Percentiles rank a stretch among this genome's conserved stretches.
These are phyloP conservation scores for Parmales sp. DNA, from an alignment of 108 stramenopile species.

Conservation along the genomic window DNA sequence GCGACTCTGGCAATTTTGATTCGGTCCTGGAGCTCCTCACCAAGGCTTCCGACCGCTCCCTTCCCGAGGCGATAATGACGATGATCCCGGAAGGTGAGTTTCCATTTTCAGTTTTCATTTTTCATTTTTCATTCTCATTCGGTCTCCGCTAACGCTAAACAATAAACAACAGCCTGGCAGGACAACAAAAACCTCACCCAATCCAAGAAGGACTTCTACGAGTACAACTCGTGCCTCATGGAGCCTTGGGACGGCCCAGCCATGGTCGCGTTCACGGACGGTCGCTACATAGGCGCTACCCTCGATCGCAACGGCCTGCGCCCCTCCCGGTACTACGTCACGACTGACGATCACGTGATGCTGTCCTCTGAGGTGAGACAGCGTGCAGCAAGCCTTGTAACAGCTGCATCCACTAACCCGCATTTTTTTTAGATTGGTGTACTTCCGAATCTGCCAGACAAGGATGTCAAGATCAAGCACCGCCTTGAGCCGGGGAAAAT, in stretches of 20 bases:
- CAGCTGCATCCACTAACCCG: too few relatives aligned
- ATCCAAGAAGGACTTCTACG: slow-evolving; percentile 89
- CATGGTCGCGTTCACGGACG: slow-evolving; percentile 96
- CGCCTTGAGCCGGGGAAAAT: slow-evolving; percentile 96
- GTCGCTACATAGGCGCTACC: slow-evolving; percentile 83
- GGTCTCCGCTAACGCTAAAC: too few relatives aligned
- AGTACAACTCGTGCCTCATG: slow-evolving; percentile 95
- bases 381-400: neutral
- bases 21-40: slow-evolving; percentile 82
- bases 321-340: slow-evolving; percentile 89
- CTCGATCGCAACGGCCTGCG: slow-evolving; percentile 90
- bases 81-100: slow-evolving; percentile 94
- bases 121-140: too few relatives aligned
- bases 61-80: slow-evolving; percentile 90
- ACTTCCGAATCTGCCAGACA: slow-evolving; percentile 65
- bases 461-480: slow-evolving; percentile 79
- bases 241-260: slow-evolving; percentile 99
- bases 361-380: slow-evolving; percentile 69
- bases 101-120: too few relatives aligned
- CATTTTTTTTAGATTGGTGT: too few relatives aligned
- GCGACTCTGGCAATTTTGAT: slow-evolving; percentile 94
- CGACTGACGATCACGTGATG: slow-evolving; percentile 86
- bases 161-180: too few relatives aligned
- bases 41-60: slow-evolving; percentile 71
- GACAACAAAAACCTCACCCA: slow-evolving; percentile 81